Conservation (phyloP, 2,329 filamentous ascomycete genomes). For the Stachybotrys chlorohalonatus region DNA sequence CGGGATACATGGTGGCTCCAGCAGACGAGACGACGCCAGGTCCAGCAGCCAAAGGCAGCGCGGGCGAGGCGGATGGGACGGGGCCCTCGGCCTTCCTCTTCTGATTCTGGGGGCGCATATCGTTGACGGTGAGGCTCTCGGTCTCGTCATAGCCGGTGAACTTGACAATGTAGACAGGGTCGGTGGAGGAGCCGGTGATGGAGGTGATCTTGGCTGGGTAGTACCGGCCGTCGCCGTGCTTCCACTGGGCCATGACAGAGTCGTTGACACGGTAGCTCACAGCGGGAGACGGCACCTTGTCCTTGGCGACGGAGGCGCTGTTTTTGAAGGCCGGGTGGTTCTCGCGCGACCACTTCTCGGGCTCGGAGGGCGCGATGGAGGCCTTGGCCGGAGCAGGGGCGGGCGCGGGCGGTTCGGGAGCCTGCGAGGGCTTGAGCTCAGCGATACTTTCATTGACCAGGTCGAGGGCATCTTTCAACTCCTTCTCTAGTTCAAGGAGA, state of each 20-base stretch:
- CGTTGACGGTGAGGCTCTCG: slow-evolving; percentile 71
- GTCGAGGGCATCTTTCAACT: slow-evolving; percentile 74
- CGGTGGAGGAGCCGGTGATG: slow-evolving; percentile 84
- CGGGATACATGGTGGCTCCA: slow-evolving; percentile 48
- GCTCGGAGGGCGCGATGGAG: slow-evolving; percentile 41
- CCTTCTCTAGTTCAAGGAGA: slow-evolving; percentile 65
- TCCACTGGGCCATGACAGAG: slow-evolving; percentile 81
- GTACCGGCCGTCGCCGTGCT: slow-evolving; percentile 78
- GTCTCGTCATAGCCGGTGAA: slow-evolving; percentile 87
- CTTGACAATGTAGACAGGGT: slow-evolving; percentile 87
- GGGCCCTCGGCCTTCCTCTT: slow-evolving; percentile 83
- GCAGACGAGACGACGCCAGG: slow-evolving; percentile 42
- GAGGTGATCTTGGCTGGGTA: slow-evolving; percentile 90
- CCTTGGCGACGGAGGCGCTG: slow-evolving; percentile 28
- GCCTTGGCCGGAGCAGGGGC: slow-evolving; percentile 26
- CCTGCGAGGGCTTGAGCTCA: slow-evolving; percentile 55
- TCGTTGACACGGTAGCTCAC: slow-evolving; percentile 78
- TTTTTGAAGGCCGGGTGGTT: slow-evolving; percentile 71
- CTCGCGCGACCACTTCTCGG: slow-evolving; percentile 70
- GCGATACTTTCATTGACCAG: slow-evolving; percentile 72
- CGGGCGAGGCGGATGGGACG: slow-evolving; percentile 28
- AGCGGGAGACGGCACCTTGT: slow-evolving; percentile 41
- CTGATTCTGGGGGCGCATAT: slow-evolving; percentile 71
- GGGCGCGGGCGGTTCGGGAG: slow-evolving; percentile 27
- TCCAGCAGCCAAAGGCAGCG: slow-evolving; percentile 25